Base-by-base conservation (phyloP, 2,329 filamentous ascomycete genomes). In the Monosporascus sp. region DNA sequence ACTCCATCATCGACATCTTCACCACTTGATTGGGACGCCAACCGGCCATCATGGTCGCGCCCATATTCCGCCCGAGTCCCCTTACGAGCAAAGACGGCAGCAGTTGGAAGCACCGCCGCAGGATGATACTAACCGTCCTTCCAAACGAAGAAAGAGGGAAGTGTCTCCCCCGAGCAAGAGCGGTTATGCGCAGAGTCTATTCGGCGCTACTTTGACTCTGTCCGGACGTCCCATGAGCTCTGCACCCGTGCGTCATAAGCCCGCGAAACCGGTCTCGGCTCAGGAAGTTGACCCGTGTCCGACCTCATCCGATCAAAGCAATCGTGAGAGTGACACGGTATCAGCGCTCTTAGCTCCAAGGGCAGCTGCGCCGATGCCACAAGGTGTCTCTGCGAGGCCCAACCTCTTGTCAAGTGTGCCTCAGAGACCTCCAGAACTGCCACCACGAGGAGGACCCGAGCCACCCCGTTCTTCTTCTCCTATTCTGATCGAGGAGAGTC, bases 41-140 rank as follows among this genome's bases (percentile, higher is more conserved):
- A 85, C 79, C 52, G 81, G 85, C 0, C 79, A 82, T 8, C 77
- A 84, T 61, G 84, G 84, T 0, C 85, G 85, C 62, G 79, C 86
- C 3, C 59, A 75, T 3, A 64, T 86, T 3, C 78, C 82, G 0
- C 70, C 65, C 7, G 78, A 78, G 50, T 89, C 87, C 1, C 87
- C 88, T 0, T 90, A 83, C 56, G 87, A 91, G 58, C 72, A 81
- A 52, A 72, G 78, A 46, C 43, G 16, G 38, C 74, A 77, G 64
- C 74, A 66, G 60, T 53, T 59, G 27, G 47, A 63, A 53, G 57
- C 27, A 57, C 65, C 55, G 19, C 60, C 57, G 38, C 60, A 59
- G 11, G 56, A 61, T 19, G 65, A 68, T 2, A 37, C 49, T 20
- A 41, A 61, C 7, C 67, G 65, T 24, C 64, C 74, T 16, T 40